Conservation (phyloP, 1,284 basidiomycete genomes). For the Lignosus rhinocerotis region DNA sequence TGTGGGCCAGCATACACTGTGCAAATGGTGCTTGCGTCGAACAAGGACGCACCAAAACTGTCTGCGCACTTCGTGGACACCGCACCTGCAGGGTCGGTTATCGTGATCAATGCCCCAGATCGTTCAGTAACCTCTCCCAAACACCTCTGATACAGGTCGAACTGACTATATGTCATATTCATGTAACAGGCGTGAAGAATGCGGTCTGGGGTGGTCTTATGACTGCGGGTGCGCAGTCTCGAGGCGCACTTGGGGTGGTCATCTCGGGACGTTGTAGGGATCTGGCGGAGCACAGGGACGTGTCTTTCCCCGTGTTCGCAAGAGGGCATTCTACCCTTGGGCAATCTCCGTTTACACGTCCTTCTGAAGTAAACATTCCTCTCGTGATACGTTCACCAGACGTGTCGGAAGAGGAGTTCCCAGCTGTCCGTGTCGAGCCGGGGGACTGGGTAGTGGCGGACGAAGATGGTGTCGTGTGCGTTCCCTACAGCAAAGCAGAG, state of each 20-base stretch:
- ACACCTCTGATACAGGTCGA: not conserved
- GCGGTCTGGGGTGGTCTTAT: slow-evolving; percentile 93
- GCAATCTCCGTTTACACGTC: slow-evolving; percentile 85
- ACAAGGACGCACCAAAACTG: slow-evolving; percentile 67
- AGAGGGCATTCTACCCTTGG: slow-evolving; percentile 85
- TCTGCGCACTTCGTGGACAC: slow-evolving; percentile 85
- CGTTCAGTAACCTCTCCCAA: slow-evolving; percentile 44
- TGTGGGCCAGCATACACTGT: slow-evolving; percentile 91
- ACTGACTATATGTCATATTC: not conserved
- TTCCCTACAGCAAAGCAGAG: slow-evolving; percentile 59
- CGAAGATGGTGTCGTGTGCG: slow-evolving; percentile 87
- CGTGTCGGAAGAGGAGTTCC: slow-evolving; percentile 40
- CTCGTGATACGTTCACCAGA: slow-evolving; percentile 58
- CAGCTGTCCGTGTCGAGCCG: slow-evolving; percentile 64
- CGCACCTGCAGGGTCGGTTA: slow-evolving; percentile 63
- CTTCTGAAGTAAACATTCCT: slow-evolving; percentile 76
- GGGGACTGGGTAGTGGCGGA: slow-evolving; percentile 88
- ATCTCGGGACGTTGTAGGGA: slow-evolving; percentile 87
- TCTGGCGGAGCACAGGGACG: slow-evolving; percentile 70
- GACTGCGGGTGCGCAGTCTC: slow-evolving; percentile 78
- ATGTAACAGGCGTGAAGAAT: slow-evolving; percentile 66
- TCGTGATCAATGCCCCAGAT: slow-evolving; percentile 79
- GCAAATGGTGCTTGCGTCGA: slow-evolving; percentile 73
- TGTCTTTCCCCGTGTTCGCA: slow-evolving; percentile 77
- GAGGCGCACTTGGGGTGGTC: slow-evolving; percentile 72